Base-by-base conservation (phyloP, 257 asterid species). In the Mentha longifolia region DNA sequence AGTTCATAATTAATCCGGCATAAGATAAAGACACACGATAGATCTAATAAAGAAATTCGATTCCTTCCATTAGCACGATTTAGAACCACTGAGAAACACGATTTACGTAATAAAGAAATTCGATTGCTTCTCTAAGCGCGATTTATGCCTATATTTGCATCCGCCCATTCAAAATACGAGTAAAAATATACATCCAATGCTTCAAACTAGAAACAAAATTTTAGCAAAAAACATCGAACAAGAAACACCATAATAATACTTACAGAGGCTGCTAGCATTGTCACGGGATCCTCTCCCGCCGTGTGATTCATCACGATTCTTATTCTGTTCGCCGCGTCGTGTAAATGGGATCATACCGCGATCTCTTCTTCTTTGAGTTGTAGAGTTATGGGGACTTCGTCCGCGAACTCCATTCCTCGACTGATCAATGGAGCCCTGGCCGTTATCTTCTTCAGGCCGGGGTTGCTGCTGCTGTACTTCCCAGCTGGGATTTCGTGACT, bases 401-500 rank as follows among this genome's bases (percentile, higher is more conserved):
- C 82, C 61, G 69, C 82, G 2, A 58, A 82, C 71, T 75, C 82
- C 76, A 77, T 79, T 72, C 80, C 86, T 72, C 72, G 17, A 45
- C 65, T 70, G 2, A 55, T 15, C 70, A 71, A 61, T 66, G 77
- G 85, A 63, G 79, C 83, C 73, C 75, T 65, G 10, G 79, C 65
- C 7, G 45, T 74, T 1, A 43, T 37, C 76, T 78, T 85, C 67
- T 77, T 83, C 15, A 75, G 4, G 39, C 39, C 9, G 39, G 6
- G 39, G 39, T 35, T 35, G 39, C 8, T 35, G 39, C 45, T 76
- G 45, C 71, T 75, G 80, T 81, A 83, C 68, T 87, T 84, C 17
- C 84, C 89, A 7, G 74, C 54, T 0, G 97, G 98, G 81, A 87
- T 79, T 51, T 84, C 96, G 56, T 93, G 98, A 65, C 84, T 71